Conservation (phyloP, 2,329 filamentous ascomycete genomes). For the Grosmannia clavigera region DNA sequence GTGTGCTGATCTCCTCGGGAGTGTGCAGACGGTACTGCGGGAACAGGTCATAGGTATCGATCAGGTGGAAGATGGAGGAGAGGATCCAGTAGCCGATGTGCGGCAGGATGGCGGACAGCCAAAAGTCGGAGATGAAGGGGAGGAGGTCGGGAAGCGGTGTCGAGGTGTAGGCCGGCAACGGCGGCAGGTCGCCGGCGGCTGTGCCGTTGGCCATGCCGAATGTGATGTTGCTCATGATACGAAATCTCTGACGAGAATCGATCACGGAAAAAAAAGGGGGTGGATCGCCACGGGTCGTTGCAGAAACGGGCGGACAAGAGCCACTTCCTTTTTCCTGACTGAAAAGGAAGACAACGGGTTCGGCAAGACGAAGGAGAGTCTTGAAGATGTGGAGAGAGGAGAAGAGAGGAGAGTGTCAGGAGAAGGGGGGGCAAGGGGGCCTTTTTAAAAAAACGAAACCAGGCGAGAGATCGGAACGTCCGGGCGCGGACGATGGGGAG, state of each 20-base stretch:
- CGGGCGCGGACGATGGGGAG: not conserved
- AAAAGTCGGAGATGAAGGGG: conserved; percentile 68
- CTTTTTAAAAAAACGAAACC: not conserved
- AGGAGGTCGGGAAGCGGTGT: conserved; percentile 59
- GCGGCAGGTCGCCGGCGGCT: conserved; percentile 56
- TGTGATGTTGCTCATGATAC: conserved; percentile 26
- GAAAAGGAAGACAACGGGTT: not conserved
- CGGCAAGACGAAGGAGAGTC: not conserved
- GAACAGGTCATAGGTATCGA: conserved; percentile 77
- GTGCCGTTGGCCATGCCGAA: conserved; percentile 39
- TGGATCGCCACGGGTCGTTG: too few species aligned
- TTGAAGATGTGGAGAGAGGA: not conserved
- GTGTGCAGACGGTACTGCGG: conserved; percentile 90
- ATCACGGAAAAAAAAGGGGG: too few species aligned
- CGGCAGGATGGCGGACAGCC: conserved; percentile 63
- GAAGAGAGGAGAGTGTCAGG: not conserved
- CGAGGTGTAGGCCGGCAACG: conserved; percentile 72
- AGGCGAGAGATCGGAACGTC: conserved; percentile 1
- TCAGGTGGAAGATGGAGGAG: conserved; percentile 74
- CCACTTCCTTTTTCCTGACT: too few species aligned
- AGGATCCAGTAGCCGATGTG: conserved; percentile 80
- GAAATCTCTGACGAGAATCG: too few species aligned
- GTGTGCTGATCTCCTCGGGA: conserved; percentile 74
- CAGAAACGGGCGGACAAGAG: too few species aligned
- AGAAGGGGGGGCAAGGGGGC: not conserved